Base-by-base conservation (phyloP, 768 basidiomycete species). In the Lactarius deliciosus region DNA sequence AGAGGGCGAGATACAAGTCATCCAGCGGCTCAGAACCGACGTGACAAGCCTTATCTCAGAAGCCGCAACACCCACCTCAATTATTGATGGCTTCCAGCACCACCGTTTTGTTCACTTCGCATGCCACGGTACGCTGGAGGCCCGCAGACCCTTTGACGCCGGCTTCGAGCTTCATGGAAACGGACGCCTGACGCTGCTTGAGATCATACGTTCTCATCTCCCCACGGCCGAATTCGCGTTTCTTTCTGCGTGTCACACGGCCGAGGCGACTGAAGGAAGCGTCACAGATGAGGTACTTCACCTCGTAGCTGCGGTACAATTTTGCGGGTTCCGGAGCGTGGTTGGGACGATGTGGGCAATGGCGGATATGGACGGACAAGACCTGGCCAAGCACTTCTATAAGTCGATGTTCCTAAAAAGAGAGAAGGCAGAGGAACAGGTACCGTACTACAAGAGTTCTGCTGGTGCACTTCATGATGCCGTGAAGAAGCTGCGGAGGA, bases 291-390 rank as follows among this genome's bases (percentile, higher is more conserved):
- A 47, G 47, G 47, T 32, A n/a, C 10, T 10, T 47, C 47, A 47
- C n/a, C 47, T 47, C 4, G 47, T n/a, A 4, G 47, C 47, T 5
- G 47, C 47, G 2, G 47, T 47, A n/a, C 47, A 47, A 8, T 47
- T 22, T 9, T 47, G 47, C 11, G 47, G 47, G n/a, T 47, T 47
- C 10, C 8, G 47, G 47, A 65, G 53, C n/a, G 53, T 60, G 3
- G 58, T 61, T n/a, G 58, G 54, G 18, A 59, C 58, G 15, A 56
- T 43, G 54, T 60, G 66, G 56, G 58, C 32, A 13, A 50, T 57
- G 57, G 54, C 36, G 0, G 11, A 62, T 28, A 0, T 4, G 6
- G 50, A 47, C n/a, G 47, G 47, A 1, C 47, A 8, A 2, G n/a
- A 47, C n/a, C 9, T 47, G n/a, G 11, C 47, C 1, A 47, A 47